Evolutionary conservation across 2,329 filamentous ascomycete species (phyloP).

Genomic region (Thyridium curvatum): DNA sequence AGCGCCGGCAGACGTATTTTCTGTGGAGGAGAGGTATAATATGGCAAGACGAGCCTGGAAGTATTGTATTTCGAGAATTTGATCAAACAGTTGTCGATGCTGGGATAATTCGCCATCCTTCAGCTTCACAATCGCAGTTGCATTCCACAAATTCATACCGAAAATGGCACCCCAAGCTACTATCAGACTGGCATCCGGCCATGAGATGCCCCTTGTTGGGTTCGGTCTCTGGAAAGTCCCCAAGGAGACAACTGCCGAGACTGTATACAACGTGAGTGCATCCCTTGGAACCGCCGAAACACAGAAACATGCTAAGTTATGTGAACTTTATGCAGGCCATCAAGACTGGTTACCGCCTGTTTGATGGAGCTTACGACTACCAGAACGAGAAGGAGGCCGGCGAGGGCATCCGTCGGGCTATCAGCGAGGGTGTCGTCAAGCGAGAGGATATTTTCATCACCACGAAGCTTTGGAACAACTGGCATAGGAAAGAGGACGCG

Average conservation of each 20-base stretch:
- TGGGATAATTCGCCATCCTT: too few species aligned
- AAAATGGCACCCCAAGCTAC: too few species aligned
- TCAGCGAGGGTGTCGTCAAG: slow-evolving; percentile 53
- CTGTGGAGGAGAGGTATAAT: neutral
- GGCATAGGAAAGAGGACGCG: slow-evolving; percentile 58
- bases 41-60: neutral
- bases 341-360: slow-evolving; percentile 45
- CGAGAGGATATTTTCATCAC: slow-evolving; percentile 57
- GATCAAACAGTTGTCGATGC: too few species aligned
- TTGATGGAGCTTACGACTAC: slow-evolving; percentile 51
- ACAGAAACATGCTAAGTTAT: slow-evolving; percentile 31
- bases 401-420: slow-evolving; percentile 51
- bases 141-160: too few species aligned
- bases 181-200: neutral
- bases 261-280: slow-evolving; percentile 48
- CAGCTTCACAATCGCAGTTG: too few species aligned
- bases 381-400: slow-evolving; percentile 62
- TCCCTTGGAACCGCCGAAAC: neutral
- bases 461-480: slow-evolving; percentile 53
- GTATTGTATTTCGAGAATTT: too few species aligned
- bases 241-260: slow-evolving; percentile 26
- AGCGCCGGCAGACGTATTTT: too few species aligned
- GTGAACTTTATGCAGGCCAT: slow-evolving; percentile 27
- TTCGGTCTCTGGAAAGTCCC: slow-evolving; percentile 35
- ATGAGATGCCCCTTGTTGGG: slow-evolving; percentile 32